Percentiles rank a stretch among this genome's conserved stretches.
phyloP scores from a whole-genome alignment of 116 monocot species.

The Dioscorea cayenensis region DNA sequence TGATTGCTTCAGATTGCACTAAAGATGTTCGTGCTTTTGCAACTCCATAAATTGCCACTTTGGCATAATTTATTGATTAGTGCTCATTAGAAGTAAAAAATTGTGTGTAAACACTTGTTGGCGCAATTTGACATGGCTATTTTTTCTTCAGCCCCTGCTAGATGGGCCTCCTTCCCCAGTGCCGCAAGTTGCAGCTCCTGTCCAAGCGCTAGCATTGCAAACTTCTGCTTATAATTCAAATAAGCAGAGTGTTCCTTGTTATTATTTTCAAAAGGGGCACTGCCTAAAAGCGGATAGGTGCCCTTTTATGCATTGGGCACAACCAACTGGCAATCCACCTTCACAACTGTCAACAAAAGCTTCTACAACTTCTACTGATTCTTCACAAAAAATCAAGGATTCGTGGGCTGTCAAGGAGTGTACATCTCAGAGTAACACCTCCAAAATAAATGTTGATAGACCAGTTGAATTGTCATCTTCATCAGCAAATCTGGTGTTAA shows the following conservation, averaged over 20 bases:
- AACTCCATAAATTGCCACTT: not conserved
- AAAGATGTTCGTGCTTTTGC: not conserved
- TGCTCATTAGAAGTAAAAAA: not conserved
- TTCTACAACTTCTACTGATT: not conserved
- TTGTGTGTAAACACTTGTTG: not conserved
- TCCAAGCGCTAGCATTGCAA: not conserved
- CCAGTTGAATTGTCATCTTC: not conserved
- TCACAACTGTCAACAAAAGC: not conserved
- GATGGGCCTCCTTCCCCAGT: not conserved
- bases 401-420: not conserved
- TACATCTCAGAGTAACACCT: not conserved
- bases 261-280: conserved; percentile 57
- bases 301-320: conserved; percentile 48
- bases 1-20: not conserved
- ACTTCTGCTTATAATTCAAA: conserved; percentile 11
- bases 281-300: conserved; percentile 65
- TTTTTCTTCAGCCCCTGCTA: not conserved
- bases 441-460: not conserved
- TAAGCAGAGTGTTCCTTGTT: conserved; percentile 49
- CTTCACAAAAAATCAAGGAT: not conserved
- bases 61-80: not conserved
- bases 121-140: not conserved
- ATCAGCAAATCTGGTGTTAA: not conserved
- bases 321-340: conserved; percentile 3
- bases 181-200: not conserved